Percentiles rank a stretch among this genome's conserved stretches.
These are phyloP conservation scores for Colletotrichum somersetense DNA, from an alignment of 2,329 filamentous ascomycete genomes.

Conservation along the genomic window DNA sequence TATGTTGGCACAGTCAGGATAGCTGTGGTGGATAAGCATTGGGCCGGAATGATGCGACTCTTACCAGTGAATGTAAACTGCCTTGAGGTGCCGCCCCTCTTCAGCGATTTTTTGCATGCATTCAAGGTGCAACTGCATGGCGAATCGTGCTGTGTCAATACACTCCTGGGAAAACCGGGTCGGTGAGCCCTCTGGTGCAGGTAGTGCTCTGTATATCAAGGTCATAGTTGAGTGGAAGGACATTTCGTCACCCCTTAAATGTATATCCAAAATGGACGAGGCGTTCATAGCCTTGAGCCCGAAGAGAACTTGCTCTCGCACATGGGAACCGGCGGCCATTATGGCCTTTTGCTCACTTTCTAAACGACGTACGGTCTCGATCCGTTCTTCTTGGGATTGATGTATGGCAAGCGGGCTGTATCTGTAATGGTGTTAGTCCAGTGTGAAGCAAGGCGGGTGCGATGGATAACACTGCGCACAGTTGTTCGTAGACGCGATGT, in stretches of 20 bases:
- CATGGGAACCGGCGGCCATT: constrained; percentile 53
- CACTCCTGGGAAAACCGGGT: constrained; percentile 63
- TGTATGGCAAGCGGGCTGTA: constrained; percentile 65
- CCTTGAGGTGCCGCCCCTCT: constrained; percentile 55
- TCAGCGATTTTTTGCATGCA: constrained; percentile 55
- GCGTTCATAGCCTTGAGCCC: constrained; percentile 55
- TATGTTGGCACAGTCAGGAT: constrained; percentile 45
- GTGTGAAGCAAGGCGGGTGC: neutral
- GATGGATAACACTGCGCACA: constrained; percentile 46
- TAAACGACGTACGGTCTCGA: constrained; percentile 54
- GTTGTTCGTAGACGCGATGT: constrained; percentile 68
- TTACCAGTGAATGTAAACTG: constrained; percentile 66
- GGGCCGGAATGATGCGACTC: constrained; percentile 30
- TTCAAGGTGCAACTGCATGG: constrained; percentile 59
- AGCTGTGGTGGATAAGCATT: constrained; percentile 8
- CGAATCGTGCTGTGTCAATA: constrained; percentile 62
- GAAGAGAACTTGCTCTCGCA: constrained; percentile 52
- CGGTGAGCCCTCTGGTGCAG: constrained; percentile 56
- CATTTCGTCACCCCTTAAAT: constrained; percentile 62
- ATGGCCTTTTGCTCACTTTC: constrained; percentile 54
- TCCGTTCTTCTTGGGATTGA: constrained; percentile 55
- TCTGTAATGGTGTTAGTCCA: constrained; percentile 45
- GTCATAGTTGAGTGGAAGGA: constrained; percentile 62
- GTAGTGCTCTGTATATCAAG: constrained; percentile 66
- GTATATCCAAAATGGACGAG: constrained; percentile 57